phyloP scores from a whole-genome alignment of 768 basidiomycete species.

The Lactifluus volemus region DNA sequence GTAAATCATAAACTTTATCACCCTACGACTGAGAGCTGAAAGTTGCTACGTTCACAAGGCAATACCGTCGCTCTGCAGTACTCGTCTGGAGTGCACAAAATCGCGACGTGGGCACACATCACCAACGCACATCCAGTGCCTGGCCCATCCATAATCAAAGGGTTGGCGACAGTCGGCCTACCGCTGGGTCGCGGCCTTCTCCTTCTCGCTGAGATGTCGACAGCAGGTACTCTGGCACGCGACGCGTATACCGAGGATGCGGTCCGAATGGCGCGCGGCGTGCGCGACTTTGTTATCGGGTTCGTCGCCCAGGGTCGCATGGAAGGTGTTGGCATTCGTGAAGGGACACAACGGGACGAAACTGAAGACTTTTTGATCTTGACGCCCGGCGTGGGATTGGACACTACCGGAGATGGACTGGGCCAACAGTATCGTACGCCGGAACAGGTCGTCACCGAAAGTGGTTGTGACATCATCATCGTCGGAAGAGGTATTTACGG shows the following conservation, averaged over 20 bases:
- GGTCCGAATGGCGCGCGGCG: slow-evolving; percentile 76
- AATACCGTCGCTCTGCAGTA: slow-evolving; percentile 97
- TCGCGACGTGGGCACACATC: slow-evolving; percentile 92
- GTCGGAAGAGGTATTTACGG: slow-evolving; percentile 95
- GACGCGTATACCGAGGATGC: slow-evolving; percentile 79
- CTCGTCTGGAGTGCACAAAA: slow-evolving; percentile 84
- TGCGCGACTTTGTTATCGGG: slow-evolving; percentile 86
- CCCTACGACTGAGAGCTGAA: neutral
- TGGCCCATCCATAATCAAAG: slow-evolving; percentile 90
- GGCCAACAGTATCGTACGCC: slow-evolving; percentile 81
- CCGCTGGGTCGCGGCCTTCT: slow-evolving; percentile 82
- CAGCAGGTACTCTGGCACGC: slow-evolving; percentile 73
- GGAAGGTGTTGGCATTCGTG: slow-evolving; percentile 47
- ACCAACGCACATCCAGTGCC: slow-evolving; percentile 96
- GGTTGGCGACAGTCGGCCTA: slow-evolving; percentile 77
- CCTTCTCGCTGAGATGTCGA: slow-evolving; percentile 95
- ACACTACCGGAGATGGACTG: slow-evolving; percentile 41
- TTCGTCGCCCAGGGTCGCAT: slow-evolving; percentile 90
- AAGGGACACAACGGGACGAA: slow-evolving; percentile 15
- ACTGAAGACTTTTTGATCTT: slow-evolving; percentile 80
- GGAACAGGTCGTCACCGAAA: slow-evolving; percentile 64
- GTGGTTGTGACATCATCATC: slow-evolving; percentile 93
- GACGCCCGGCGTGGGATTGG: slow-evolving; percentile 88
- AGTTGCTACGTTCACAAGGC: slow-evolving; percentile 39
- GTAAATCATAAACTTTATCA: slow-evolving; percentile 33